A percentile compares a stretch with the other conserved stretches of the same genome.
Conservation (phyloP, 2,329 filamentous ascomycete genomes). For the Chrysosporium queenslandicum region DNA sequence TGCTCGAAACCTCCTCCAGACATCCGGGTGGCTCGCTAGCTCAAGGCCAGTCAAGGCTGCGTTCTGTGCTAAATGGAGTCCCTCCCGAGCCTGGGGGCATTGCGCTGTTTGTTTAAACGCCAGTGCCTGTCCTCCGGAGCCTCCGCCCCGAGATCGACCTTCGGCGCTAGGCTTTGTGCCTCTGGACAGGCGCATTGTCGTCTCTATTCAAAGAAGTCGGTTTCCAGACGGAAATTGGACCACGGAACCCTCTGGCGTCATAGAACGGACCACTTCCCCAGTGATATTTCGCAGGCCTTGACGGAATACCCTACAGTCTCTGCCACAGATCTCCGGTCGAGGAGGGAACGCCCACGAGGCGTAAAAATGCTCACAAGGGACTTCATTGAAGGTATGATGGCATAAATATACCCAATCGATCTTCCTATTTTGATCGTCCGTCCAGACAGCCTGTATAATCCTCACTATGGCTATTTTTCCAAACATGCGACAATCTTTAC, state of each 20-base stretch:
- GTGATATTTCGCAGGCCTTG: constrained; percentile 72
- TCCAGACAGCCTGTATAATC: constrained; percentile 85
- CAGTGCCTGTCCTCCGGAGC: neutral
- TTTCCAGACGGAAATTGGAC: constrained; percentile 18
- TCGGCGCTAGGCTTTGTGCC: neutral
- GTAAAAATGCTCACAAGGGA: constrained; percentile 97
- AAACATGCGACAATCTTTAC: constrained; percentile 95
- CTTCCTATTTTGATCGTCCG: neutral
- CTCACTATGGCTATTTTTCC: constrained; percentile 89
- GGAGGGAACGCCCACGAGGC: constrained; percentile 65
- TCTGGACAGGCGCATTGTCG: neutral
- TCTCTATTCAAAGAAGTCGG: neutral
- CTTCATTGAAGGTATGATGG: constrained; percentile 77
- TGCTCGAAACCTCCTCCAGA: neutral
- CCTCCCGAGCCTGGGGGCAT: neutral
- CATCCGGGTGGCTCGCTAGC: neutral
- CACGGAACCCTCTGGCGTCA: constrained; percentile 74
- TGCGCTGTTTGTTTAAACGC: neutral
- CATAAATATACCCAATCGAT: neutral
- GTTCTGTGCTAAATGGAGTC: neutral
- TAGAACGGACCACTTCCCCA: constrained; percentile 61
- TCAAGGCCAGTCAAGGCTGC: neutral
- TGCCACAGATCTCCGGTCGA: constrained; percentile 61
- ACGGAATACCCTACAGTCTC: constrained; percentile 75
- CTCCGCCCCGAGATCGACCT: neutral